Evolutionary conservation across 2,329 filamentous ascomycete species (phyloP).

Genomic region (Huntiella bhutanensis): DNA sequence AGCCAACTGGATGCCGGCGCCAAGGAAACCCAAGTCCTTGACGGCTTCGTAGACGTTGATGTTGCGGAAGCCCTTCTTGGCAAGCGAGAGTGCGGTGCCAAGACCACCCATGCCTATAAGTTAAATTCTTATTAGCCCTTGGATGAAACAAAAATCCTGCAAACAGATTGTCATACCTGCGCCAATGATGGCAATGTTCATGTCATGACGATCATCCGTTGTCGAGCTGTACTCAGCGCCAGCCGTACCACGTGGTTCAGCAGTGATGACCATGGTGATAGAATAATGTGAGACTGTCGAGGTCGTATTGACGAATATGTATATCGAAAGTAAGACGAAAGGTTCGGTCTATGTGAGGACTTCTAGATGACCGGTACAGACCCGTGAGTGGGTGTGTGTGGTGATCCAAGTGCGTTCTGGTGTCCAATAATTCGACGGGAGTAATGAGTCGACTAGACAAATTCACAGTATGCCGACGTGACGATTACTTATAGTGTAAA

Average conservation of each 20-base stretch:
- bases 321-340: not conserved
- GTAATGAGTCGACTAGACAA: no score
- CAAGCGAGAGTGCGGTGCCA: conserved; percentile 50
- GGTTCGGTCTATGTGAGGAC: not conserved
- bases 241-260: no score
- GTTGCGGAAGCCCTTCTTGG: conserved; percentile 55
- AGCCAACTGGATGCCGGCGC: conserved; percentile 68
- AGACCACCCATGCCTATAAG: conserved; percentile 58
- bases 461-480: no score
- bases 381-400: no score
- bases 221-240: conserved; percentile 1
- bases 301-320: not conserved
- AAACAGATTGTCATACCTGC: conserved; percentile 23
- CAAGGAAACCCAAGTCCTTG: conserved; percentile 58
- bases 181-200: conserved; percentile 32
- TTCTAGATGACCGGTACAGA: not conserved
- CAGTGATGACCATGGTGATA: conserved; percentile 9
- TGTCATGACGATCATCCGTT: conserved; percentile 13
- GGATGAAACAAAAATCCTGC: not conserved
- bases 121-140: not conserved
- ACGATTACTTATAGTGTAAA: no score
- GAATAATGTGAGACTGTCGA: not conserved
- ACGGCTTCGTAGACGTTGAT: conserved; percentile 60
- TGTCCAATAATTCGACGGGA: no score
- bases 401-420: no score